These are phyloP conservation scores for Debaryomyces sp. DNA, from an alignment of 1,139 yeast species.

Conservation along the genomic window DNA sequence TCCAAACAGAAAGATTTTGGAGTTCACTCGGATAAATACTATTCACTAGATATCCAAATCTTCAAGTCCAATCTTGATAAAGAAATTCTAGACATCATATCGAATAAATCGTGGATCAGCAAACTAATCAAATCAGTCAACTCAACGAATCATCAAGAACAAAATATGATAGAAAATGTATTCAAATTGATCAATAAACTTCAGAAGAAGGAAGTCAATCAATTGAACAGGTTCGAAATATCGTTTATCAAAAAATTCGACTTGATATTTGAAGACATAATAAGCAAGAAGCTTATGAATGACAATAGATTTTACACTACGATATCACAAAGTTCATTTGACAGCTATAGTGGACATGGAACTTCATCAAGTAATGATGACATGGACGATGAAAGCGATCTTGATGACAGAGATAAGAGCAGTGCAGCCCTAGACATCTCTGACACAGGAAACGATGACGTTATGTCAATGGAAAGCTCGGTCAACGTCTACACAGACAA, in stretches of 20 bases:
- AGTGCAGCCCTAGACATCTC: slow-evolving; percentile 11
- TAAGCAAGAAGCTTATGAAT: slow-evolving; percentile 2
- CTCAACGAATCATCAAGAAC: slow-evolving; percentile 4
- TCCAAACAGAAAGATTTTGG: slow-evolving; percentile 66
- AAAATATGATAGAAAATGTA: slow-evolving; percentile 7
- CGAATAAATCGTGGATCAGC: slow-evolving; percentile 55
- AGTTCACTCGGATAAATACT: slow-evolving; percentile 69
- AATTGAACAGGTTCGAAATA: slow-evolving; percentile 3
- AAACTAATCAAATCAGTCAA: slow-evolving; percentile 15
- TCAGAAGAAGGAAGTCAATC: slow-evolving; percentile 2
- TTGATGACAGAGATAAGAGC: slow-evolving; percentile 15
- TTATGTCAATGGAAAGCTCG: slow-evolving; percentile 19
- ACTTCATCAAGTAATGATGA: slow-evolving; percentile 3
- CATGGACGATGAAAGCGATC: slow-evolving; percentile 16
- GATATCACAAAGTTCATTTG: slow-evolving; percentile 1
- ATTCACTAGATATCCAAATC: slow-evolving; percentile 65
- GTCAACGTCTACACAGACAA: slow-evolving; percentile 10
- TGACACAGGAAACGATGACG: slow-evolving; percentile 24
- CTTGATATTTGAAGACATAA: slow-evolving; percentile 6
- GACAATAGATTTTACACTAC: background rate
- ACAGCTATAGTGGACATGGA: slow-evolving; percentile 29
- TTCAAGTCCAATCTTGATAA: slow-evolving; percentile 60
- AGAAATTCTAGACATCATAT: slow-evolving; percentile 45
- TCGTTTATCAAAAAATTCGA: slow-evolving; percentile 9
- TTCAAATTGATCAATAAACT: slow-evolving; percentile 6